Base-by-base conservation (phyloP, 495 filamentous ascomycete genomes). In the Penicillium lagena region DNA sequence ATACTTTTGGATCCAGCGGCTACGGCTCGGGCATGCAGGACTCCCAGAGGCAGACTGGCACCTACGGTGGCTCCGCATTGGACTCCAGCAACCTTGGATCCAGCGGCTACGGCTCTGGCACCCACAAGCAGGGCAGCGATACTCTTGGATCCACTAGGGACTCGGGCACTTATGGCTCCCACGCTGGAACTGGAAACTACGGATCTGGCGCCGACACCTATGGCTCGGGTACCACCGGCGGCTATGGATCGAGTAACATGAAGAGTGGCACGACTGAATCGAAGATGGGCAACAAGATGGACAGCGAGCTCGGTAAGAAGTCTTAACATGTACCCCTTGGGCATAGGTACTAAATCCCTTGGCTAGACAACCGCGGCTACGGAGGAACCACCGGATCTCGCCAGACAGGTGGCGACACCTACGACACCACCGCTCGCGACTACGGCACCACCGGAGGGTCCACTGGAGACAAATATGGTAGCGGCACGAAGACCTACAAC, bases 271-370 rank as follows among this genome's bases (percentile, higher is more conserved):
- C 35, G n/a, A 40, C 44, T 29, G 51, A 50, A 9, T 44, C 59
- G 12, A 48, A 48, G 12, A 35, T 50, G 29, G 46, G 39, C 40
- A 76, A 74, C 52, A 63, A 68, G 37, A 62, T 75, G 15, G 75
- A 62, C 12, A 57, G 49, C 9, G 66, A 67, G 28, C 47, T 44
- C 2, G 53, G 59, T 49, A 41, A 41, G 14, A 33, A 13, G 22
- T 28, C 31, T 50, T 50, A 22, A 37, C 22, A 9, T 33, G 15
- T 11, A 15, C 11, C 2, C 27, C 9, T 30, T 31, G 32, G 29
- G n/a, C 29, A 39, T 13, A 15, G 17, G 37, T 27, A 12, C 27
- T 28, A 14, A 32, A n/a, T 15, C 15, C 37, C 22, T 40, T 8
- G 45, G 27, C 10, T 14, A 39, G 49, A 38, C 12, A 40, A 53